Evolutionary conservation across 176 grass and related monocot genomes (phyloP).

Genomic region (Tuctoria greenei): DNA sequence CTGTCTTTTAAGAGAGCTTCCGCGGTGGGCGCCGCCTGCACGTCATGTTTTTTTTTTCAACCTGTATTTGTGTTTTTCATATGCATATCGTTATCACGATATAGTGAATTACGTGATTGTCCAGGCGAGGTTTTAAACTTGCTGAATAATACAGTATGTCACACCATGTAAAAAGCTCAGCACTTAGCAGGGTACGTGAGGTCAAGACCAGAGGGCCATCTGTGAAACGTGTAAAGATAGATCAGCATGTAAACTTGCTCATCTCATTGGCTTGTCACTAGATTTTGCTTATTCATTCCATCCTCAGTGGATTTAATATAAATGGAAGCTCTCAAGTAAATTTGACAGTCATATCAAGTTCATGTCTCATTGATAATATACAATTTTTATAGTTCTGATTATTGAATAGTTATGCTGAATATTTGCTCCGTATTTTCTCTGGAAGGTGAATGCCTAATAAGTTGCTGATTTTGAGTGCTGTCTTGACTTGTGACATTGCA

Average conservation of each 20-base stretch:
- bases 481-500: conserved; percentile 29
- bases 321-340: conserved; percentile 1
- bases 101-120: background rate
- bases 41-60: background rate
- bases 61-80: background rate
- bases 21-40: background rate
- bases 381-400: background rate
- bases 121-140: background rate
- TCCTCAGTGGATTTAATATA: conserved; percentile 11
- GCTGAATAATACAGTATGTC: background rate
- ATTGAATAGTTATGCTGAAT: background rate
- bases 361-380: conserved; percentile 20
- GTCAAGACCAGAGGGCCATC: too few relatives aligned
- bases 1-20: background rate
- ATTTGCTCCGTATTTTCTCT: background rate
- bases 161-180: too few relatives aligned
- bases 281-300: background rate
- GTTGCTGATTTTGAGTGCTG: conserved; percentile 23
- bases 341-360: conserved; percentile 3
- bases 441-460: background rate
- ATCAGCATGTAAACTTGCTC: conserved; percentile 2
- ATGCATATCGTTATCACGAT: background rate
- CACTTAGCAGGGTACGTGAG: too few relatives aligned
- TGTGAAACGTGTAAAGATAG: too few relatives aligned
- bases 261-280: conserved; percentile 31